phyloP scores from a whole-genome alignment of 164 flowering plant genomes.

The Vitis riparia region DNA sequence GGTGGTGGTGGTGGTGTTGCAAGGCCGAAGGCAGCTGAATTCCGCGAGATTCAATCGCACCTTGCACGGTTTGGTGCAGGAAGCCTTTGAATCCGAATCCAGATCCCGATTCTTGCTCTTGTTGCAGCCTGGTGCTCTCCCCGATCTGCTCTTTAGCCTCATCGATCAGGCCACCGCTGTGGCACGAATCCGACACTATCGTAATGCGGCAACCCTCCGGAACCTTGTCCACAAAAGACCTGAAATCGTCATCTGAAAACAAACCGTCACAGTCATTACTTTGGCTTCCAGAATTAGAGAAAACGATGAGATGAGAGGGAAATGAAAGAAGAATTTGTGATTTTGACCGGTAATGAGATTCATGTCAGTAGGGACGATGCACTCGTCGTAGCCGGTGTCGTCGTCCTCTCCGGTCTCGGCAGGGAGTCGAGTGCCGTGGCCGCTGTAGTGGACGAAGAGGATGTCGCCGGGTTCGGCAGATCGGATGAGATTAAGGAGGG shows the following conservation, averaged over 20 bases:
- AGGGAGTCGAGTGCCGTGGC: constrained; percentile 95
- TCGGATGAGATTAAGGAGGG: constrained; percentile 45
- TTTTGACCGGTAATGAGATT: constrained; percentile 84
- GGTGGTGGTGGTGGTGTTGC: constrained; percentile 27
- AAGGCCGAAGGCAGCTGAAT: constrained; percentile 47
- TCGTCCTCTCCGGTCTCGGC: constrained; percentile 96
- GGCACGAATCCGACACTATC: constrained; percentile 92
- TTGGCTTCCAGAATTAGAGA: neutral
- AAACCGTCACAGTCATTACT: neutral
- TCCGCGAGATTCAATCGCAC: constrained; percentile 77
- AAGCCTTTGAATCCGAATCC: constrained; percentile 61
- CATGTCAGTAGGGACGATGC: constrained; percentile 96
- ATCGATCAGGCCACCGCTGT: constrained; percentile 89
- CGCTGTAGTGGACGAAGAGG: constrained; percentile 90
- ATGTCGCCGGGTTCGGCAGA: constrained; percentile 66
- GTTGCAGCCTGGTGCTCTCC: constrained; percentile 55
- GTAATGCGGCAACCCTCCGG: constrained; percentile 70
- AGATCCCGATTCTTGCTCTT: constrained; percentile 22
- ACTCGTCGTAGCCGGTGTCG: constrained; percentile 94
- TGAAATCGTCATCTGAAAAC: constrained; percentile 86
- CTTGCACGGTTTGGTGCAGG: constrained; percentile 48
- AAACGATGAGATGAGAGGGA: neutral
- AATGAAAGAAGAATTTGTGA: neutral
- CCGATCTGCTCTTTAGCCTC: constrained; percentile 92
- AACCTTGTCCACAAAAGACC: constrained; percentile 67